phyloP scores from a whole-genome alignment of 2,329 filamentous ascomycete species.

The Sporothrix brunneoviolacea region DNA sequence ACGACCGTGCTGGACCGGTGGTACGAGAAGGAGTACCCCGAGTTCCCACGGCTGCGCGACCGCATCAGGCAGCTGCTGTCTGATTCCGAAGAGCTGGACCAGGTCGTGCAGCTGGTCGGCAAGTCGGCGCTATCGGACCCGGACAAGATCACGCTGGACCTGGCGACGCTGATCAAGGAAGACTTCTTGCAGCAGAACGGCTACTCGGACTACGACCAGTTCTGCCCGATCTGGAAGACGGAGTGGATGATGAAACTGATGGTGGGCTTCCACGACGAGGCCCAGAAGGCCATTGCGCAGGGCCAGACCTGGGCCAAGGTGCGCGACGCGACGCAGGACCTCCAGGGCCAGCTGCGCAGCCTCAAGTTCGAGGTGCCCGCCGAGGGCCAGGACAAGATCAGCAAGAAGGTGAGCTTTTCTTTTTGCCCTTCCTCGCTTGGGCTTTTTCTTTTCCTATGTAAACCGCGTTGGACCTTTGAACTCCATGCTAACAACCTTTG shows the following conservation, averaged over 20 bases:
- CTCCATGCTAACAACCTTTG: constrained; percentile 8
- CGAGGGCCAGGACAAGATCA: constrained; percentile 72
- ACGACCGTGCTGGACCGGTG: constrained; percentile 79
- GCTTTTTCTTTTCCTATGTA: background rate
- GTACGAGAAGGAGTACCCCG: constrained; percentile 89
- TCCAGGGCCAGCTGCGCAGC: constrained; percentile 76
- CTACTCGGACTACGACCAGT: constrained; percentile 98
- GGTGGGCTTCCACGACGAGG: constrained; percentile 96
- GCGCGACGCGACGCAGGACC: constrained; percentile 78
- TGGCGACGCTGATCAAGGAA: constrained; percentile 88
- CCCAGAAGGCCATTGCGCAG: constrained; percentile 88
- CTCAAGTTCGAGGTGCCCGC: constrained; percentile 96
- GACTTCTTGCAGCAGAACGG: constrained; percentile 99
- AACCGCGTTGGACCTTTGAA: no score
- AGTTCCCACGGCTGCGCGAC: constrained; percentile 88
- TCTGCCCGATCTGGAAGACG: constrained; percentile 99
- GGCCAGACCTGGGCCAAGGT: constrained; percentile 91
- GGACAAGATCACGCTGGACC: constrained; percentile 96
- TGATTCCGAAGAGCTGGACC: constrained; percentile 93
- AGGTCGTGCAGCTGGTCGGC: constrained; percentile 96
- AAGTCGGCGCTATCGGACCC: constrained; percentile 93
- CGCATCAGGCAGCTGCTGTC: constrained; percentile 90
- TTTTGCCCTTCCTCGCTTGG: no score
- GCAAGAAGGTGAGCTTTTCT: constrained; percentile 65
- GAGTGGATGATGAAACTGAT: constrained; percentile 99